Conservation (phyloP, 1,139 yeast species). For the Geotrichum citri-aurantii region DNA sequence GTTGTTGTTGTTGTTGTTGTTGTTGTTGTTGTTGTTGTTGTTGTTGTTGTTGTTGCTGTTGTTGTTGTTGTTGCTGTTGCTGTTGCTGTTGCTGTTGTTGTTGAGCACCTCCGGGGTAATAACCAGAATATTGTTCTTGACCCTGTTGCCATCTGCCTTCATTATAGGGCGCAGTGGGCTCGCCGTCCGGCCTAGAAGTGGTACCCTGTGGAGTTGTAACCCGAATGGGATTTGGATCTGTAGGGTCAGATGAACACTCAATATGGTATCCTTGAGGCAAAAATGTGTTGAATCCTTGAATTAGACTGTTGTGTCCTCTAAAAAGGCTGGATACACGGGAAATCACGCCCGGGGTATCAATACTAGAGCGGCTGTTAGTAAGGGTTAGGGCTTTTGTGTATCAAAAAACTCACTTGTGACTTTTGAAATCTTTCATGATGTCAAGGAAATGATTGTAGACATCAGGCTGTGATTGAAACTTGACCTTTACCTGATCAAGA, state of each 20-base stretch:
- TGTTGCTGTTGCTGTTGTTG: constrained; percentile 14
- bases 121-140: constrained; percentile 9
- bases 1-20: constrained; percentile 7
- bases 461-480: constrained; percentile 87
- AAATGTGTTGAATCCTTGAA: constrained; percentile 96
- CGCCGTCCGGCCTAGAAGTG: constrained; percentile 58
- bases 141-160: constrained; percentile 18
- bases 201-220: constrained; percentile 96
- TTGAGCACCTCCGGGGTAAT: not conserved
- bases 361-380: constrained; percentile 38
- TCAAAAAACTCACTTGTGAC: constrained; percentile 56
- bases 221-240: constrained; percentile 86
- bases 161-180: constrained; percentile 16
- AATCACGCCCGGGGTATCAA: constrained; percentile 97
- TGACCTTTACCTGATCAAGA: constrained; percentile 90
- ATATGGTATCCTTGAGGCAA: constrained; percentile 95
- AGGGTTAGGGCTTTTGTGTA: not conserved
- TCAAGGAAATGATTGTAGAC: constrained; percentile 94
- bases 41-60: constrained; percentile 5
- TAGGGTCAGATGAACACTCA: constrained; percentile 83
- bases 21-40: constrained; percentile 11
- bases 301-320: constrained; percentile 85
- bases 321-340: constrained; percentile 87
- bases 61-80: not conserved
- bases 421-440: constrained; percentile 96